A percentile compares a stretch with the other conserved stretches of the same genome.
Evolutionary conservation across 441 rosid species (phyloP).

Genomic region (Syzygium syzygioides): DNA sequence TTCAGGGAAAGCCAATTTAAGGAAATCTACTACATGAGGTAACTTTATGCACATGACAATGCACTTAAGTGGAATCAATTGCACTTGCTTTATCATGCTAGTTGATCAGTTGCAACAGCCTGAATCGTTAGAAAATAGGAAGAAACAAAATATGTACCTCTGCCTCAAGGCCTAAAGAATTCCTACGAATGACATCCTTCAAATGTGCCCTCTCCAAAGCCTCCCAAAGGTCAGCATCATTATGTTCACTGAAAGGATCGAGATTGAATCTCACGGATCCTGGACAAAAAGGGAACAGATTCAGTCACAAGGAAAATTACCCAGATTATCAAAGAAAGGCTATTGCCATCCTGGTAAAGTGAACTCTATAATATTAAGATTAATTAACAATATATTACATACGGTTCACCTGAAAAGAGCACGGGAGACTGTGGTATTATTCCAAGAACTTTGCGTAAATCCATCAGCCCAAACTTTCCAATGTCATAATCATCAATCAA

Average conservation of each 20-base stretch:
- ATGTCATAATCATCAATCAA: conserved; percentile 69
- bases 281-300: not conserved
- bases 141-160: conserved; percentile 4
- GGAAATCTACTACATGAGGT: not conserved
- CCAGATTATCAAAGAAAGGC: not conserved
- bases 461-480: conserved; percentile 72
- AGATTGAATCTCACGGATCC: conserved; percentile 14
- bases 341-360: not conserved
- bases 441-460: conserved; percentile 82
- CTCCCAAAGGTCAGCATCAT: conserved; percentile 20
- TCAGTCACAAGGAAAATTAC: not conserved
- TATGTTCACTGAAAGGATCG: conserved; percentile 16
- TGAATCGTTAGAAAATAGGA: not conserved
- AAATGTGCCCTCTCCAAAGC: conserved; percentile 17
- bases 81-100: not conserved
- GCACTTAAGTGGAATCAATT: not conserved
- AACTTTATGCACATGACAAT: not conserved
- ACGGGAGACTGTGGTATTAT: conserved; percentile 94
- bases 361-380: not conserved
- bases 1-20: not conserved
- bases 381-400: not conserved
- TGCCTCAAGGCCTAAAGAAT: conserved; percentile 9
- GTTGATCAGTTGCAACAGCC: not conserved
- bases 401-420: conserved; percentile 78
- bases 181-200: conserved; percentile 13